Base-by-base conservation (phyloP, 805 yeast genomes). In the Grigorovia jiainica region DNA sequence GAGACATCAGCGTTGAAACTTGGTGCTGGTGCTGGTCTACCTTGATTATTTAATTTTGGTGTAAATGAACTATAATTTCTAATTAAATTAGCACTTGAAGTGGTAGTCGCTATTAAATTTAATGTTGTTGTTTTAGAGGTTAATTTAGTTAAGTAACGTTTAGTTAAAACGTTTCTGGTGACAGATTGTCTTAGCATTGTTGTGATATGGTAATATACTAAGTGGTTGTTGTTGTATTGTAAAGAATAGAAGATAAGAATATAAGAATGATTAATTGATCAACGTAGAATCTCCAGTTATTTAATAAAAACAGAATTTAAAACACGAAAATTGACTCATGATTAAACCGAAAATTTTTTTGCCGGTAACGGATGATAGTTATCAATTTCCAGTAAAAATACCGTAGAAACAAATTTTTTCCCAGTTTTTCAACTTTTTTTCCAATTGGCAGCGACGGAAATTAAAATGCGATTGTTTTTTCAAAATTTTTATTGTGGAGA, bases 1-100 rank as follows among this genome's bases (percentile, higher is more conserved):
- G 34, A n/a, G 7, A 32, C 42, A 7, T 55, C 59, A 4, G 51
- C 53, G 45, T 61, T 53, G 46, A 61, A 61, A 45, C 64, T 55
- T 37, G 65, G 66, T 15, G 66, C 62, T 16, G 66, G 66, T 32
- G 50, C 54, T 15, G 66, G 62, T 47, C 66, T 60, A 18, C 34
- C 24, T 15, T 34, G 15, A 11, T 25, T 27, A 25, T 34, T 25
- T 21, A 35, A 34, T 17, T 17, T 19, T 16, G 20, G 18, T 18
- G 34, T 40, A 24, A 24, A 30, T 3, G 38, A 33, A 21, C 34
- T 24, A 21, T 34, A 40, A 4, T 30, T 13, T 25, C 42, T 32
- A 10, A 21, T 5, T 13, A 27, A n/a, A 34, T 18, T 18, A 20
- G 34, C 33, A 36, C 17, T 36, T 7, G 21, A 34, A 10, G 7